Base-by-base conservation (phyloP, 495 filamentous ascomycete genomes). In the Cercophora newfieldiana region DNA sequence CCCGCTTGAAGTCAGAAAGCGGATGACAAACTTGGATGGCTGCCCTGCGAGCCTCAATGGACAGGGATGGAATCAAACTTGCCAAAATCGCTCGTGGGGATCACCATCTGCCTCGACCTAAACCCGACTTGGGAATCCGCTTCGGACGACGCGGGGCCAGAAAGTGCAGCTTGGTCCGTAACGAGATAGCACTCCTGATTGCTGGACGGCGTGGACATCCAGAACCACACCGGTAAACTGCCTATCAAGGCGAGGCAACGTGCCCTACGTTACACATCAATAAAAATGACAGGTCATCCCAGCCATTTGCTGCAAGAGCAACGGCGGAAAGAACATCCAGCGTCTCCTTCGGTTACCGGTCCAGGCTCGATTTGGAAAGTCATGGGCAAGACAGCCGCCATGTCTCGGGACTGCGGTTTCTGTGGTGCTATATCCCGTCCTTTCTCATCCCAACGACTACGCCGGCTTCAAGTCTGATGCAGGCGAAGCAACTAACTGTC, bases 271-370 rank as follows among this genome's bases (percentile, higher is more conserved):
- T 57, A 60, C 31, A 31, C 49, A 26, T 19, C 2, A 60, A 3
- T 30, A 25, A 24, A 61, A 51, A 54, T 70, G 62, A 68, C 61
- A 51, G 55, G 48, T 68, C 65, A 70, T 59, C 64, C 33, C 44
- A 26, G 28, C 51, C 49, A 53, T 62, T n/a, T 49, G 61, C 59
- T 51, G 60, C 21, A 22, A 51, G 50, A 55, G 44, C 56, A 44
- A 25, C 33, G 49, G 21, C 19, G 53, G 49, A 22, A 21, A 14
- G 66, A 62, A 68, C 69, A 71, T 64, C 21, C 19, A 37, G 19
- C 49, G 54, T 24, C 50, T 58, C 44, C 19, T 29, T 64, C 29
- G 30, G 66, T 61, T 51, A 61, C 28, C 60, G 51, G 63, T 49
- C 48, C 48, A 59, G 54, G 59, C 44, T 69, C 26, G 53, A 55